phyloP scores from a whole-genome alignment of 345 rosid species.

The Salix brachista region DNA sequence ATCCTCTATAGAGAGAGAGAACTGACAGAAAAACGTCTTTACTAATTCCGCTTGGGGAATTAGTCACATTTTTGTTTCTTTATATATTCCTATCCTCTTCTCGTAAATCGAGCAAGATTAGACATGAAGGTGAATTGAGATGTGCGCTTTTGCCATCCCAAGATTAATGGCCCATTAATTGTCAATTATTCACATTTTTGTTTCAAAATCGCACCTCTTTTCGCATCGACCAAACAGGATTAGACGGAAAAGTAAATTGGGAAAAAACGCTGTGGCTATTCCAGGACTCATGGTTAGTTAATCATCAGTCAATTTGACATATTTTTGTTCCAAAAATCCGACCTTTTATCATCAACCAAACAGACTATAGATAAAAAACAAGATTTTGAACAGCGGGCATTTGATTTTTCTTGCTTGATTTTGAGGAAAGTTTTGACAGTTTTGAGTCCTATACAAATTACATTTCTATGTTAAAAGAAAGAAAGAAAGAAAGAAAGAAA shows the following conservation, averaged over 20 bases:
- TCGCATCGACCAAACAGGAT: not conserved
- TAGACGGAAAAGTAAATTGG: not conserved
- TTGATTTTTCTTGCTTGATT: not conserved
- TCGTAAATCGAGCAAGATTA: not conserved
- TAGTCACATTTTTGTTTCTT: not conserved
- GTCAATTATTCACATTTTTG: not conserved
- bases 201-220: not conserved
- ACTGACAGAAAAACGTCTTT: not conserved
- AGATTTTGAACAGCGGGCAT: constrained; percentile 1
- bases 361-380: not conserved
- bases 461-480: constrained; percentile 7
- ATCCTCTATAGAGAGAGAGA: too few relatives aligned
- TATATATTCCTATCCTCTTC: not conserved
- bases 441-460: constrained; percentile 17
- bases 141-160: not conserved
- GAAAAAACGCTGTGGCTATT: not conserved
- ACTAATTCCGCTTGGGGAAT: not conserved
- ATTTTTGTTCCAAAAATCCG: not conserved
- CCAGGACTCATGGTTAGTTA: not conserved
- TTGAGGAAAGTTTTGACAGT: not conserved
- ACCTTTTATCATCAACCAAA: constrained; percentile 9
- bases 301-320: not conserved
- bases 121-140: not conserved
- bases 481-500: not conserved
- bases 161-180: not conserved